Evolutionary conservation across 2,329 filamentous ascomycete species (phyloP), one percentile per base, ranked within the genome.

Genomic region (Fusarium sp.): DNA sequence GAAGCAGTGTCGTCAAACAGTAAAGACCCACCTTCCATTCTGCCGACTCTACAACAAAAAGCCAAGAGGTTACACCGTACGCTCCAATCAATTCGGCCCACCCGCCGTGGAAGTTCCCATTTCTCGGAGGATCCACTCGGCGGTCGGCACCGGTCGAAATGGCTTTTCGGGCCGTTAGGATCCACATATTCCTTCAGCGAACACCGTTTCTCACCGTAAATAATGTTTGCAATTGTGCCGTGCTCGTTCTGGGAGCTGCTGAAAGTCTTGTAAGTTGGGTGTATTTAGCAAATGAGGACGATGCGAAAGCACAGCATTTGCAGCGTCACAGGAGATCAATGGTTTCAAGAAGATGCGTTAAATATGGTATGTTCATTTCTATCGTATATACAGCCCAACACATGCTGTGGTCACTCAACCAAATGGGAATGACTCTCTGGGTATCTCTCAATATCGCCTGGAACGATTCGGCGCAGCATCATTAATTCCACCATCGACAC

Each of bases 331-430:
- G 4, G 17, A 17, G 33, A 17, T 17, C 33, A 35, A 35, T 17
- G 33, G 33, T 4, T 35, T 35, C 33, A 35, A 7, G 15, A 9
- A 13, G 4, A 13, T 39, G 30, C 27, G 25, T 25, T 2, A 33
- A 60, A 44, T 23, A 43, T 25, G 23, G 41, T 59, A 40, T 62
- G 14, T 48, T 51, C 60, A 53, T 65, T 27, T 49, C 39, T 48
- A 30, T 56, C 14, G 17, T 64, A 59, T 64, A 53, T 59, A 65
- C 23, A 52, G n/a, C 23, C 23, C 44, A 15, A 48, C 32, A 46
- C 59, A 64, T 46, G 20, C 25, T 56, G n/a, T 44, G 22, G 49
- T 30, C 61, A 60, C 46, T 65, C 51, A 8, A 51, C 33, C 35
- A 20, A 22, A 17, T 0, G 41, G 39, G 52, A 52, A 19, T 43